phyloP scores from a whole-genome alignment of 495 filamentous ascomycete genomes.

The Penicillium daleae region DNA sequence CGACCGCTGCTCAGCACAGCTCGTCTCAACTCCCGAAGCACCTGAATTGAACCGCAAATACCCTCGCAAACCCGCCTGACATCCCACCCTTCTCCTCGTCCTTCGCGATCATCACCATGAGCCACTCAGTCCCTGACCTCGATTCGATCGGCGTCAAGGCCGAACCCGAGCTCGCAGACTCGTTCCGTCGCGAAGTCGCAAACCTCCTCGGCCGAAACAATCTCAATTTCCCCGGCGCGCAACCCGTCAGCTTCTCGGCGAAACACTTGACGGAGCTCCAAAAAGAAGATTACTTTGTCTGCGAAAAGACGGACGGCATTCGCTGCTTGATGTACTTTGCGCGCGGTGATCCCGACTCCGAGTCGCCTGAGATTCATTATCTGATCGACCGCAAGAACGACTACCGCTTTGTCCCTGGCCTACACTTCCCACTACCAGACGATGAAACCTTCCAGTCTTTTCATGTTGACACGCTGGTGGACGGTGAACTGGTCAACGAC shows the following conservation, averaged over 20 bases:
- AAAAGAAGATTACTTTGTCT: slow-evolving; percentile 88
- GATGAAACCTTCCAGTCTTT: slow-evolving; percentile 62
- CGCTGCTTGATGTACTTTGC: slow-evolving; percentile 91
- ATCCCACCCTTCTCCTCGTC: not conserved
- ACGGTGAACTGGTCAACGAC: slow-evolving; percentile 92
- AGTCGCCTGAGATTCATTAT: slow-evolving; percentile 65
- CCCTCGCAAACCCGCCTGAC: not conserved
- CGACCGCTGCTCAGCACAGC: not conserved
- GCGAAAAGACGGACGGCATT: slow-evolving; percentile 97
- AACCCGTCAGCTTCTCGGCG: slow-evolving; percentile 87
- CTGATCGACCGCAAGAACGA: slow-evolving; percentile 97
- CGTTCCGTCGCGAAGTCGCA: slow-evolving; percentile 75
- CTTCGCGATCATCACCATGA: slow-evolving; percentile 31
- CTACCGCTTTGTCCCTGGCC: slow-evolving; percentile 77
- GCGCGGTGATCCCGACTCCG: slow-evolving; percentile 49
- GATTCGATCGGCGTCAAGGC: slow-evolving; percentile 64
- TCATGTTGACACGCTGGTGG: slow-evolving; percentile 81
- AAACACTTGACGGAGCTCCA: slow-evolving; percentile 78
- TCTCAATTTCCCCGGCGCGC: slow-evolving; percentile 82
- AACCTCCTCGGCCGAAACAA: slow-evolving; percentile 69
- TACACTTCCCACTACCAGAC: slow-evolving; percentile 78
- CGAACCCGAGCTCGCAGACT: slow-evolving; percentile 56
- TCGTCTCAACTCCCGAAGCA: not conserved
- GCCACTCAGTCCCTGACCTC: slow-evolving; percentile 52
- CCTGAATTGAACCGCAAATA: not conserved